phyloP scores from a whole-genome alignment of 2,329 filamentous ascomycete genomes.

The Nigrograna mackinnonii region DNA sequence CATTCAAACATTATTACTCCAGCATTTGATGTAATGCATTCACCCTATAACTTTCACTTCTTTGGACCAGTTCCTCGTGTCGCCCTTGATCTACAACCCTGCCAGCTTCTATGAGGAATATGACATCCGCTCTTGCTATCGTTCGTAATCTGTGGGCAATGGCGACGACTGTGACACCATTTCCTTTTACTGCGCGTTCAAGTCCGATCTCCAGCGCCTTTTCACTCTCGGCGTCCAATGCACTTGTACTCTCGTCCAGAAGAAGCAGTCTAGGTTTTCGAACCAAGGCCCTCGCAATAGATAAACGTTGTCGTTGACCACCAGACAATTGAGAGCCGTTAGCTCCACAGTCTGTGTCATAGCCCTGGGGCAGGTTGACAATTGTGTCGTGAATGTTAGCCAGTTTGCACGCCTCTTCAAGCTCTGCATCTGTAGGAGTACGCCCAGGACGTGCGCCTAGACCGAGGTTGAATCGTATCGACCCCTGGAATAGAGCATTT shows the following conservation, averaged over 20 bases:
- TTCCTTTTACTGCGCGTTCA: conserved; percentile 38
- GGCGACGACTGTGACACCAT: conserved; percentile 46
- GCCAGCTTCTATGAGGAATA: conserved; percentile 54
- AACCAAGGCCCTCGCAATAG: conserved; percentile 48
- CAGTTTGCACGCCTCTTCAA: conserved; percentile 67
- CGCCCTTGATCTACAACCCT: conserved; percentile 52
- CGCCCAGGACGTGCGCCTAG: conserved; percentile 57
- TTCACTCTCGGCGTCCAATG: conserved; percentile 48
- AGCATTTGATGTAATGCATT: conserved; percentile 56
- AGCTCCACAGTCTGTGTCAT: conserved; percentile 58
- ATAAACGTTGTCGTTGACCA: conserved; percentile 47
- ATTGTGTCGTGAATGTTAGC: conserved; percentile 75
- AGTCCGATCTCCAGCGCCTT: conserved; percentile 44
- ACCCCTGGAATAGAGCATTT: conserved; percentile 52
- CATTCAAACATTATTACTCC: conserved; percentile 19
- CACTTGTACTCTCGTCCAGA: conserved; percentile 48
- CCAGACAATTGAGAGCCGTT: conserved; percentile 47
- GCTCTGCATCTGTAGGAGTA: conserved; percentile 61
- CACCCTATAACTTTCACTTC: conserved; percentile 53
- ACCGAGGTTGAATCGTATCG: conserved; percentile 51
- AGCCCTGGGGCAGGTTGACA: conserved; percentile 63
- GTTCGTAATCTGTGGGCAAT: conserved; percentile 50
- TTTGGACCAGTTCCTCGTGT: conserved; percentile 52
- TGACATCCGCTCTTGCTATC: conserved; percentile 46
- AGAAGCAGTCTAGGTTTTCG: conserved; percentile 45